Evolutionary conservation across 305 asterid species (phyloP).

Genomic region (Fraxinus nigra): DNA sequence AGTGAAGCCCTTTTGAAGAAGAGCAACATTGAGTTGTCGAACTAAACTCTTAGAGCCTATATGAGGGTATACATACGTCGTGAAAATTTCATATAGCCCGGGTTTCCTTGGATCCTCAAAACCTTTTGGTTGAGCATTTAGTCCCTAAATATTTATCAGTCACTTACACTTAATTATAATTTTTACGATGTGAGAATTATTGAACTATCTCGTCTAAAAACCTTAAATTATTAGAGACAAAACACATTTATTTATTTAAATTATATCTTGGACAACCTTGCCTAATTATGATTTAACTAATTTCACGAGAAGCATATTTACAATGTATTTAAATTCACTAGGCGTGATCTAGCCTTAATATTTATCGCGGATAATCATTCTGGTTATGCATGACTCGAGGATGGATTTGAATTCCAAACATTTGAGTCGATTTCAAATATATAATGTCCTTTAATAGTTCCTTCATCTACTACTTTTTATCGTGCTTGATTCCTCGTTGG

Average conservation of each 20-base stretch:
- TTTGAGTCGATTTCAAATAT: background rate
- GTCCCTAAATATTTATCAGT: background rate
- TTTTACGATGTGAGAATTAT: background rate
- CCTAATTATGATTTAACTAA: background rate
- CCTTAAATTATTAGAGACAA: background rate
- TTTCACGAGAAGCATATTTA: background rate
- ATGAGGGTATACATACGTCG: background rate
- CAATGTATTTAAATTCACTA: background rate
- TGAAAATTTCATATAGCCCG: background rate
- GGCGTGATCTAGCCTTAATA: background rate
- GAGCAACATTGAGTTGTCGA: background rate
- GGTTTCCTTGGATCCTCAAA: background rate
- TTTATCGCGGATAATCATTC: background rate
- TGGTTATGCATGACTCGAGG: background rate
- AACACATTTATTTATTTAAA: background rate
- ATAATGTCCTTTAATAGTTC: background rate
- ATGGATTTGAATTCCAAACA: background rate
- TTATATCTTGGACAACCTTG: background rate
- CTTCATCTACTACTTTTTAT: background rate
- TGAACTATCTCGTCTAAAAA: background rate
- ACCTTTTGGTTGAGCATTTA: background rate
- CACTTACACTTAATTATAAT: background rate
- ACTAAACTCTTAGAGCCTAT: background rate
- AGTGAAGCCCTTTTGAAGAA: background rate
- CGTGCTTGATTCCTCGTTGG: background rate